phyloP scores from a whole-genome alignment of 805 yeast genomes.

The Zygoascus ofunaensis region DNA sequence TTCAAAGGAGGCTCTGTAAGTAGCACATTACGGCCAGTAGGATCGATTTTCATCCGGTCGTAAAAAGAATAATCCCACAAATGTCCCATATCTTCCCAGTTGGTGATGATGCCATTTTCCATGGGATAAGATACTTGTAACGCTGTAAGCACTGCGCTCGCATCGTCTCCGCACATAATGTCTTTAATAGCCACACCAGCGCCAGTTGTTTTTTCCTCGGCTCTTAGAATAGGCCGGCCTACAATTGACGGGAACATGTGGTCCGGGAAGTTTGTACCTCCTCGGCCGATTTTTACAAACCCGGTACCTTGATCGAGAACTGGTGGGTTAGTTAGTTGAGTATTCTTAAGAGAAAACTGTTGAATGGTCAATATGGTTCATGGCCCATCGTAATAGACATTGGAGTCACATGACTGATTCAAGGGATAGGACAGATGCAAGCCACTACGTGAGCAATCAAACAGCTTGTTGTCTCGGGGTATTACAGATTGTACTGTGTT shows the following conservation, averaged over 20 bases:
- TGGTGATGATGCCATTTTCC: constrained; percentile 96
- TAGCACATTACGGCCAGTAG: constrained; percentile 67
- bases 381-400: too few species aligned
- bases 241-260: constrained; percentile 94
- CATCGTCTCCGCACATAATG: constrained; percentile 97
- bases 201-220: constrained; percentile 75
- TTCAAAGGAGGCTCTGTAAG: constrained; percentile 98
- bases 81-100: constrained; percentile 99
- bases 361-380: too few species aligned
- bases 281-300: constrained; percentile 93
- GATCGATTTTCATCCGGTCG: constrained; percentile 74
- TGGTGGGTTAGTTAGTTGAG: constrained; percentile 2
- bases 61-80: constrained; percentile 96
- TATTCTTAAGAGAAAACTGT: background rate
- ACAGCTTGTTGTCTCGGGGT: too few species aligned
- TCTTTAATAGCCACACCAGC: constrained; percentile 63
- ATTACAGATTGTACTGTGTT: too few species aligned
- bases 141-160: constrained; percentile 79
- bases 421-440: too few species aligned
- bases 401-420: too few species aligned
- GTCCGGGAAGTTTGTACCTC: constrained; percentile 95
- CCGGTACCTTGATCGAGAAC: constrained; percentile 99
- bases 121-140: constrained; percentile 93
- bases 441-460: too few species aligned
- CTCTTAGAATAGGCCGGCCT: constrained; percentile 93